Evolutionary conservation across 495 filamentous ascomycete species (phyloP).

Genomic region (Viridothelium virens): DNA sequence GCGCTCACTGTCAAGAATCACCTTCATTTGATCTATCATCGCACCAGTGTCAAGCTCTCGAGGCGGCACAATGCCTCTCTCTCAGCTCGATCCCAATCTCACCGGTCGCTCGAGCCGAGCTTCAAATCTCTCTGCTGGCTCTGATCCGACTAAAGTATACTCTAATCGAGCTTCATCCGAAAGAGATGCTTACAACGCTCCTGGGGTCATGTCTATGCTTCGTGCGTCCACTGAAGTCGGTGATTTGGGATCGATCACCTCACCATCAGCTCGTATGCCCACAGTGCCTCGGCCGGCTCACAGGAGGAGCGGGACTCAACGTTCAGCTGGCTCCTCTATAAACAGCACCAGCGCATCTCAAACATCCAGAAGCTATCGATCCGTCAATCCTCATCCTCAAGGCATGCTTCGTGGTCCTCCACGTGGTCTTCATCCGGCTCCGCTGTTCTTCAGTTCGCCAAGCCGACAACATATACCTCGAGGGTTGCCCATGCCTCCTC

Average conservation of each 20-base stretch:
- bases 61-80: conserved; percentile 37
- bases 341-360: conserved; percentile 25
- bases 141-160: conserved; percentile 17
- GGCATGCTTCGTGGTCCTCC: conserved; percentile 21
- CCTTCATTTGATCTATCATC: not conserved
- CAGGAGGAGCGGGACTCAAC: conserved; percentile 22
- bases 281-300: conserved; percentile 22
- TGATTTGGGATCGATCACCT: conserved; percentile 56
- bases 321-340: not conserved
- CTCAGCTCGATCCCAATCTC: conserved; percentile 34
- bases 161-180: conserved; percentile 14
- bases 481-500: conserved; percentile 27
- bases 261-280: conserved; percentile 43
- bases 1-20: not conserved
- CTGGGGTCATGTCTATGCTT: conserved; percentile 51
- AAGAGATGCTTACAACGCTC: conserved; percentile 25
- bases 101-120: conserved; percentile 35
- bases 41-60: not conserved
- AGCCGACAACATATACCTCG: not conserved
- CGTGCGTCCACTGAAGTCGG: conserved; percentile 63
- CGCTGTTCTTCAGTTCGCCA: conserved; percentile 17
- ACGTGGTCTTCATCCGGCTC: conserved; percentile 27
- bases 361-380: conserved; percentile 18
- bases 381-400: conserved; percentile 17
- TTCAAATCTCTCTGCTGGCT: conserved; percentile 33